These are phyloP conservation scores for Annona cherimola DNA, from an alignment of 164 flowering plant species.

Conservation along the genomic window DNA sequence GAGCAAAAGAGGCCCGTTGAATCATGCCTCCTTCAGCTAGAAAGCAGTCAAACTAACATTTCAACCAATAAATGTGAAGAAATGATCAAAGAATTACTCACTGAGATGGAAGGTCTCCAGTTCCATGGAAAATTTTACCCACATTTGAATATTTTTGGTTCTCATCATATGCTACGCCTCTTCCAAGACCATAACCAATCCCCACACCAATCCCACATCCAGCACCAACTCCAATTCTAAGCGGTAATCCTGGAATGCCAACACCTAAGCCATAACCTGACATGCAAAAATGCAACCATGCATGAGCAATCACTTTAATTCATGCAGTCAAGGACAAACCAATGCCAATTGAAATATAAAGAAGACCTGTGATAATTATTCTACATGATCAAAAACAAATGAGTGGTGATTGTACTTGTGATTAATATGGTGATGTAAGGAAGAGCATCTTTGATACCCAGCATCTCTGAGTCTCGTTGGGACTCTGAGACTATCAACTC, in stretches of 20 bases:
- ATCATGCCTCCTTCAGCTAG: not conserved
- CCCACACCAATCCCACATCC: conserved; percentile 96
- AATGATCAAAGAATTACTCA: conserved; percentile 28
- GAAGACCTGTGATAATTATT: too few species aligned
- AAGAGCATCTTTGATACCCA: too few species aligned
- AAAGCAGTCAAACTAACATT: not conserved
- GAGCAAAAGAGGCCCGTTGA: not conserved
- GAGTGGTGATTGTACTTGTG: too few species aligned
- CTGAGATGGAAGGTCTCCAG: conserved; percentile 46
- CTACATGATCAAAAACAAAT: too few species aligned
- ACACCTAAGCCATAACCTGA: conserved; percentile 80
- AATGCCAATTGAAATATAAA: too few species aligned
- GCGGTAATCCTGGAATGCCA: conserved; percentile 79
- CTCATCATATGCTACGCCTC: conserved; percentile 73
- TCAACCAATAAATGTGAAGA: not conserved
- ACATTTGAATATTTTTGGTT: conserved; percentile 53
- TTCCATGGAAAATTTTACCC: conserved; percentile 37
- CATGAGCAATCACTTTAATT: not conserved
- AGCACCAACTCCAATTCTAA: conserved; percentile 82
- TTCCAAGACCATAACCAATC: conserved; percentile 88
- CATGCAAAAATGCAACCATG: not conserved
- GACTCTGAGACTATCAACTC: too few species aligned
- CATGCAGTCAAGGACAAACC: not conserved
- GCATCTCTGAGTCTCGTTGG: too few species aligned
- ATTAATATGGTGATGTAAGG: too few species aligned